phyloP scores from a whole-genome alignment of 2,329 filamentous ascomycete genomes.

The Fusarium nygamai region DNA sequence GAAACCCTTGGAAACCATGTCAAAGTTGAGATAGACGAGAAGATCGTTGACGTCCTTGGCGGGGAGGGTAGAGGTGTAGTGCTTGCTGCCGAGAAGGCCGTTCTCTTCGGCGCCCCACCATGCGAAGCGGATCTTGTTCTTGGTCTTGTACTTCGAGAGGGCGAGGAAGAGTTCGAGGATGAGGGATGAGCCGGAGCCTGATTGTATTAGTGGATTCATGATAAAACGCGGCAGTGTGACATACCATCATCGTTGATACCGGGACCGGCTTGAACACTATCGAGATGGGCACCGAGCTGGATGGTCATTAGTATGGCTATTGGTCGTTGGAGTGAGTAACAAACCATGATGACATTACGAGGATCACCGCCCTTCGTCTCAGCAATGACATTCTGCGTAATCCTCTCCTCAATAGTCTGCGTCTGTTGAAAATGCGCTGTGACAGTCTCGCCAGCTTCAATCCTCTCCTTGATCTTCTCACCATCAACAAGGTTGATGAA shows the following conservation, averaged over 20 bases:
- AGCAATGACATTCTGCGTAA: conserved; percentile 35
- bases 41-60: conserved; percentile 33
- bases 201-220: not conserved
- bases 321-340: rapidly evolving
- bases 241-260: conserved; percentile 37
- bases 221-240: rapidly evolving
- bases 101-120: conserved; percentile 40
- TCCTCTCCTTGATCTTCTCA: conserved; percentile 49
- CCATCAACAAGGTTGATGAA: conserved; percentile 51
- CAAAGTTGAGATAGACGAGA: conserved; percentile 37
- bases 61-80: conserved; percentile 22
- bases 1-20: conserved; percentile 38
- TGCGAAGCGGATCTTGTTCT: conserved; percentile 40
- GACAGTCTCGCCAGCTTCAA: conserved; percentile 51
- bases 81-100: conserved; percentile 31
- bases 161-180: conserved; percentile 35
- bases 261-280: conserved; percentile 33
- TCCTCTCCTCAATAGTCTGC: conserved; percentile 37
- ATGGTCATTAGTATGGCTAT: rapidly evolving
- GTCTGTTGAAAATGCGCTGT: conserved; percentile 33
- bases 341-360: conserved; percentile 36
- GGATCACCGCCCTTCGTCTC: conserved; percentile 33
- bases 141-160: conserved; percentile 38
- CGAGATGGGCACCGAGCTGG: conserved; percentile 27
- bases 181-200: conserved; percentile 30